Evolutionary conservation across 2,329 filamentous ascomycete genomes (phyloP).

Genomic region (Phaeophleospora eucalypticola): DNA sequence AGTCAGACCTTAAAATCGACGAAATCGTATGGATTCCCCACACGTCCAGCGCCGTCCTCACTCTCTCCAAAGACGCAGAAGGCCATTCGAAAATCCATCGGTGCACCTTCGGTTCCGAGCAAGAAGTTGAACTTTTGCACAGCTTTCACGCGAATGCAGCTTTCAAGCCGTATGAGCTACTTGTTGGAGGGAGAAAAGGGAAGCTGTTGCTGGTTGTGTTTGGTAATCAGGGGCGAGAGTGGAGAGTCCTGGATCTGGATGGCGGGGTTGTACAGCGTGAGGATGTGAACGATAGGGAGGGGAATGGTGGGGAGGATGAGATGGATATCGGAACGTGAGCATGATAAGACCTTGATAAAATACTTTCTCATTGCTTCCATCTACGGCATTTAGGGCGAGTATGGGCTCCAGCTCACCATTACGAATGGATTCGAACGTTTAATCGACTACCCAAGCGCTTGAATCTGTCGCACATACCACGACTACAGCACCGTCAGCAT

Average conservation of each 20-base stretch:
- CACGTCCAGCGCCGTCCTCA: background rate
- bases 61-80: constrained; percentile 2
- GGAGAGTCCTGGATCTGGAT: constrained; percentile 54
- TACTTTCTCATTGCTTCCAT: too few relatives aligned
- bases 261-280: constrained; percentile 1
- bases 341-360: background rate
- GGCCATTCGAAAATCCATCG: background rate
- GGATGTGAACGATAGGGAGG: background rate
- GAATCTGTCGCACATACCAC: too few relatives aligned
- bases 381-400: too few relatives aligned
- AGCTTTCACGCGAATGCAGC: constrained; percentile 41
- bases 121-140: constrained; percentile 38
- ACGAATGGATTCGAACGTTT: too few relatives aligned
- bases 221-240: constrained; percentile 51
- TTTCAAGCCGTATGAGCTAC: constrained; percentile 48
- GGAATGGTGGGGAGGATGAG: background rate
- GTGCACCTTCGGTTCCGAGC: background rate
- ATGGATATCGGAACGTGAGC: background rate
- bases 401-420: too few relatives aligned
- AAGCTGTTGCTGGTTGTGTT: constrained; percentile 53
- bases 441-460: too few relatives aligned
- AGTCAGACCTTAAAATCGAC: constrained; percentile 46
- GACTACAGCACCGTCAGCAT: too few relatives aligned
- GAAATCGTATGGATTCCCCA: constrained; percentile 54
- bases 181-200: constrained; percentile 54